phyloP scores from a whole-genome alignment of 1,139 yeast species.

The Yamadazyma conglobata region DNA sequence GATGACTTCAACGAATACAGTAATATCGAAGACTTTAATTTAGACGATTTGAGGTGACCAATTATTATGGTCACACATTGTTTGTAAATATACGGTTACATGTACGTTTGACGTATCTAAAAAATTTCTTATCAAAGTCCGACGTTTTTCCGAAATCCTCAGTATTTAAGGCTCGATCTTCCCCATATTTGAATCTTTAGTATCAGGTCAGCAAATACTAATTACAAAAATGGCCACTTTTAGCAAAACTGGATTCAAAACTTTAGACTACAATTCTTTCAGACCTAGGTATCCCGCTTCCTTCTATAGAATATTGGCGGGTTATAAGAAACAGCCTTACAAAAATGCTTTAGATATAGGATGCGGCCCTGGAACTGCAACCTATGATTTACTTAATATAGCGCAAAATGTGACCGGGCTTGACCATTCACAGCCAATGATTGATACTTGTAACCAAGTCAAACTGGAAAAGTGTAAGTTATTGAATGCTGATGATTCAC shows the following conservation, averaged over 20 bases:
- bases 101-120: not conserved
- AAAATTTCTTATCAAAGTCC: conserved; percentile 2
- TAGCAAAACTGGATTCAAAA: conserved; percentile 54
- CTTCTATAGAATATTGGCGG: conserved; percentile 44
- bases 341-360: conserved; percentile 28
- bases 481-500: conserved; percentile 22
- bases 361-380: conserved; percentile 39
- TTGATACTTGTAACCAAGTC: conserved; percentile 27
- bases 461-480: conserved; percentile 20
- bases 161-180: conserved; percentile 2
- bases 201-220: not conserved
- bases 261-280: conserved; percentile 55
- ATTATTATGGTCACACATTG: conserved; percentile 1
- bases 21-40: conserved; percentile 1
- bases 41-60: not conserved
- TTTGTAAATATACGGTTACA: too few relatives aligned
- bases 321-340: conserved; percentile 16
- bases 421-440: conserved; percentile 32
- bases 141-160: conserved; percentile 7
- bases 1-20: conserved; percentile 10
- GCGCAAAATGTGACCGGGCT: conserved; percentile 28
- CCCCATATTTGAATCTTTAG: not conserved
- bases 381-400: conserved; percentile 30
- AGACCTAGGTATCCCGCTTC: conserved; percentile 65
- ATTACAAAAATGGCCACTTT: conserved; percentile 57